phyloP scores from a whole-genome alignment of 108 stramenopile species.

The Skeletonema costatum region DNA sequence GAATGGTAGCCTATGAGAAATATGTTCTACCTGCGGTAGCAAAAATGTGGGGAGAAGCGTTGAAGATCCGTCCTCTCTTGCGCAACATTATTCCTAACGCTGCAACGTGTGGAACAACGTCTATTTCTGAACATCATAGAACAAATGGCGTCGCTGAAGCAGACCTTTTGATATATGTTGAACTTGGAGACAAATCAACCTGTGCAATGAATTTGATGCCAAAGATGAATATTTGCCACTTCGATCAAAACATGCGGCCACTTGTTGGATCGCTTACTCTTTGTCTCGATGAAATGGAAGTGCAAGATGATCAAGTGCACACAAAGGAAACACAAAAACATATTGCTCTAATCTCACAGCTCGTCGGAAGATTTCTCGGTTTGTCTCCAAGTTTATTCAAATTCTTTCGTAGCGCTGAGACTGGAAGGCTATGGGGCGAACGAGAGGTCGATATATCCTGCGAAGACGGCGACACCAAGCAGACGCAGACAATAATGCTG shows the following conservation, averaged over 20 bases:
- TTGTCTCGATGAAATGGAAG: constrained; percentile 73
- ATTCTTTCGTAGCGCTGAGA: constrained; percentile 76
- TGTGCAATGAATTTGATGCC: constrained; percentile 25
- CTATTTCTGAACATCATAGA: constrained; percentile 23
- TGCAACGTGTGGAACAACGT: constrained; percentile 13
- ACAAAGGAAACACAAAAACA: constrained; percentile 27
- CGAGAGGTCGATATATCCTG: constrained; percentile 30
- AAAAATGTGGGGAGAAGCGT: constrained; percentile 21
- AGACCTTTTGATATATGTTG: constrained; percentile 40
- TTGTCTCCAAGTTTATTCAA: constrained; percentile 65
- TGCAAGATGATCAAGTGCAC: constrained; percentile 69
- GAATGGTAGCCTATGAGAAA: constrained; percentile 22
- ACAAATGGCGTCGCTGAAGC: constrained; percentile 31
- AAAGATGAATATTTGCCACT: constrained; percentile 39
- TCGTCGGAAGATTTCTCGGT: constrained; percentile 67
- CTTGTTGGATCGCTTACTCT: constrained; percentile 75
- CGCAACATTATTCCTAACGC: constrained; percentile 18
- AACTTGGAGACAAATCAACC: constrained; percentile 5
- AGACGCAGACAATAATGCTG: constrained; percentile 29
- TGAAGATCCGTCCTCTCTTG: constrained; percentile 13
- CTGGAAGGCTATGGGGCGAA: constrained; percentile 46
- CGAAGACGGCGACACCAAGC: constrained; percentile 25
- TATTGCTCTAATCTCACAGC: constrained; percentile 15
- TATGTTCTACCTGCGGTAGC: constrained; percentile 32
- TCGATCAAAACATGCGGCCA: constrained; percentile 72